A percentile compares a stretch with the other conserved stretches of the same genome.
These are phyloP conservation scores for Scleroderma bovista DNA, from an alignment of 768 basidiomycete genomes.

Conservation along the genomic window DNA sequence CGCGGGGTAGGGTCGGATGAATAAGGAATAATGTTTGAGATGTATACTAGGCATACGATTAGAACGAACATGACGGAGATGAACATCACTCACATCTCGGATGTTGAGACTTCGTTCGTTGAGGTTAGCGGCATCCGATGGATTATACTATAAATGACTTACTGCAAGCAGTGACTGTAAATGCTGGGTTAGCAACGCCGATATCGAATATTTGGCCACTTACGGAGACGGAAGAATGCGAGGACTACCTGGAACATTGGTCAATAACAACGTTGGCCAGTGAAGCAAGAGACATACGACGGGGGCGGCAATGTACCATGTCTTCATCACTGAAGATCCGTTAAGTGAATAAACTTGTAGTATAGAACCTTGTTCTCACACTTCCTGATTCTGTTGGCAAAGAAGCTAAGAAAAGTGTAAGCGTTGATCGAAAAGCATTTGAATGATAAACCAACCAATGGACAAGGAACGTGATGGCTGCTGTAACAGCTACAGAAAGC, in stretches of 20 bases:
- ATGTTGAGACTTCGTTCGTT: constrained; percentile 22
- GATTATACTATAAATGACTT: constrained; percentile 7
- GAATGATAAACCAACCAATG: constrained; percentile 20
- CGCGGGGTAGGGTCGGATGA: constrained; percentile 27
- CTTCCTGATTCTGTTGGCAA: constrained; percentile 31
- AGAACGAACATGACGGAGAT: neutral
- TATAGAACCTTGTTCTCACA: constrained; percentile 11
- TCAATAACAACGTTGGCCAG: neutral
- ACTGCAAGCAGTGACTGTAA: constrained; percentile 27
- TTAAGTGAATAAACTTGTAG: constrained; percentile 1
- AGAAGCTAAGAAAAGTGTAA: constrained; percentile 15
- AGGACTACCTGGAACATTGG: constrained; percentile 17
- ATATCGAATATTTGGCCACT: constrained; percentile 5
- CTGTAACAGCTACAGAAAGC: constrained; percentile 30
- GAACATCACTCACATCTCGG: constrained; percentile 22
- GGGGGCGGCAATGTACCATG: constrained; percentile 27
- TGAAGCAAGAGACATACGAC: constrained; percentile 12
- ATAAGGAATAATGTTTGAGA: constrained; percentile 23
- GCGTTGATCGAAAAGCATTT: neutral
- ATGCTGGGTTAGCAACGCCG: neutral
- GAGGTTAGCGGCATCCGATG: neutral
- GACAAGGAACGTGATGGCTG: constrained; percentile 27
- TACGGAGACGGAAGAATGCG: constrained; percentile 29
- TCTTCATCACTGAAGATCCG: constrained; percentile 23
- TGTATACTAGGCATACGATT: constrained; percentile 12